Conservation (phyloP, 73 alveolate genomes). For the Effrenium voratum region DNA sequence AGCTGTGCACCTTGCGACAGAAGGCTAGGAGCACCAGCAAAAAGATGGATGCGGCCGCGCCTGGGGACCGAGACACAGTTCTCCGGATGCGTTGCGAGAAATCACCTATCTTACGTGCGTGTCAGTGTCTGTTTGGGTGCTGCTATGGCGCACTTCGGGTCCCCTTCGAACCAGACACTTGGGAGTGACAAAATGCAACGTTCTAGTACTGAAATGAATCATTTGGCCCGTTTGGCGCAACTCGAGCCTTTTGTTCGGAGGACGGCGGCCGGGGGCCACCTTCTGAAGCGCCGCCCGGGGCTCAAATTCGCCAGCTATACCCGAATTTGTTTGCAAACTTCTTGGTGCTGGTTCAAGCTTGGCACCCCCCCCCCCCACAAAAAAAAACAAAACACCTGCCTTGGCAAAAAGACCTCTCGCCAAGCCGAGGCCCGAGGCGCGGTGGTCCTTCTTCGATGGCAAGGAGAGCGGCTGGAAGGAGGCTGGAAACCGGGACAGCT, state of each 20-base stretch:
- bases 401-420: not conserved
- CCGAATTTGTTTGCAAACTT: not conserved
- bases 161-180: not conserved
- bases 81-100: no score
- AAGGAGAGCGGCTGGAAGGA: conserved; percentile 19
- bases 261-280: conserved; percentile 67
- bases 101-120: no score
- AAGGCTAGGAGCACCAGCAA: not conserved
- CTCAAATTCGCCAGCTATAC: not conserved
- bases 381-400: not conserved
- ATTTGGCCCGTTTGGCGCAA: not conserved
- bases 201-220: not conserved
- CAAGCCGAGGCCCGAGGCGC: not conserved
- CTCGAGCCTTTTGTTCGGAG: not conserved
- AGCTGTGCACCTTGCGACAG: conserved; percentile 94
- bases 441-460: conserved; percentile 61
- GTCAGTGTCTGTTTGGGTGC: not conserved
- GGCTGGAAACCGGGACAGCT: not conserved
- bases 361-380: not conserved
- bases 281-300: not conserved
- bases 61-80: no score
- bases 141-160: not conserved
- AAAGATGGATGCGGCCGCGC: not conserved
- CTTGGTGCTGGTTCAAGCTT: not conserved
- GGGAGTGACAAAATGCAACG: not conserved